Conservation (phyloP, 2,329 filamentous ascomycete genomes). For the Alternaria brassicae region DNA sequence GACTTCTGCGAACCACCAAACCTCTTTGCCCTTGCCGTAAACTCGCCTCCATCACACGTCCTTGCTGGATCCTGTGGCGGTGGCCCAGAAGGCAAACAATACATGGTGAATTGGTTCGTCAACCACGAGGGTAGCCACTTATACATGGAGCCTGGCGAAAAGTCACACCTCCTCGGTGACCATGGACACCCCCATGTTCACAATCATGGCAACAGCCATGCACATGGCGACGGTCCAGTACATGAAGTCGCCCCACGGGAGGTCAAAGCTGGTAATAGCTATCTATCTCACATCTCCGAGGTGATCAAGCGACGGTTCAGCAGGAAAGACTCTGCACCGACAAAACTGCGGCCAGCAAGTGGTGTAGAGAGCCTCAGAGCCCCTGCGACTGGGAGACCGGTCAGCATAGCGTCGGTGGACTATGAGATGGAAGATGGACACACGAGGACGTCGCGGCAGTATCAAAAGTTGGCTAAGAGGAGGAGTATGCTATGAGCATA, state of each 20-base stretch:
- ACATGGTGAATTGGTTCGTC: constrained; percentile 55
- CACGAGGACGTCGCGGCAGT: constrained; percentile 43
- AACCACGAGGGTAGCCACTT: constrained; percentile 61
- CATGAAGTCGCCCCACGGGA: constrained; percentile 1
- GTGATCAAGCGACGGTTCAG: constrained; percentile 19
- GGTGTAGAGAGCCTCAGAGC: constrained; percentile 22
- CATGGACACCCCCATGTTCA: constrained; percentile 21
- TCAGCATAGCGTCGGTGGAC: constrained; percentile 30
- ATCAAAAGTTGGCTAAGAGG: constrained; percentile 47
- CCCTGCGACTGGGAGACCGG: constrained; percentile 24
- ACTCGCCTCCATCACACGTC: constrained; percentile 62
- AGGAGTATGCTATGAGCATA: constrained; percentile 44
- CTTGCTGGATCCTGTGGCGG: constrained; percentile 65
- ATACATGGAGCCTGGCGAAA: constrained; percentile 58
- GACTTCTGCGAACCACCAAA: constrained; percentile 83
- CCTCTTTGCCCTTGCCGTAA: constrained; percentile 74
- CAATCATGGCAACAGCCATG: constrained; percentile 15
- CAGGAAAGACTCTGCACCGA: constrained; percentile 15
- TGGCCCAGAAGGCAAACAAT: constrained; percentile 61
- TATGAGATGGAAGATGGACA: constrained; percentile 47
- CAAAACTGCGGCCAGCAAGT: constrained; percentile 30
- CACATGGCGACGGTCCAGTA: constrained; percentile 7
- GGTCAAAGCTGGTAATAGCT: neutral
- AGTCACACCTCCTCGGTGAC: constrained; percentile 24
- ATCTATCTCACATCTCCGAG: constrained; percentile 9